Evolutionary conservation across 1,139 yeast genomes (phyloP), one percentile per base, ranked within the genome.

Genomic region (Zhuliangozyma blackwelliae): DNA sequence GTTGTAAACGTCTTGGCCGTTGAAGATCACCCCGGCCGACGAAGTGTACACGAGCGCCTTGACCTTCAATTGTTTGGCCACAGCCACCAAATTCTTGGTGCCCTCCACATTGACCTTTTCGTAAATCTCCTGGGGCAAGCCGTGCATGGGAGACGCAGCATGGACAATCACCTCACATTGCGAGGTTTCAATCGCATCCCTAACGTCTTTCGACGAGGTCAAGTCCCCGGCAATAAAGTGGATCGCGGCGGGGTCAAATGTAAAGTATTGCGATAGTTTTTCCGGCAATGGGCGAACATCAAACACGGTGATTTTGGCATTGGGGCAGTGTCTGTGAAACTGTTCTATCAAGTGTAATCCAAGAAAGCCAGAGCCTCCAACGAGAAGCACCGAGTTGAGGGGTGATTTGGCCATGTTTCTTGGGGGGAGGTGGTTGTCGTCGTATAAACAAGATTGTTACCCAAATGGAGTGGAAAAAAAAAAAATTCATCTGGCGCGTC

Each of bases 91-190:
- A 47, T 83, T 86, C 39, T 72, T 65, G 2, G 98, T 94, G 29
- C 99, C 99, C 36, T 78, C 76, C 23, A 94, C 94, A 52, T 94
- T 94, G 36, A 94, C 98, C 54, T 85, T 85, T 49, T 82, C 83
- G 60, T 92, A 92, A 33, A 92, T 75, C 27, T 76, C 81, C 46
- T 84, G 84, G 23, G 80, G 77, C 49, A 84, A 71, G 2, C 97
- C 97, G 57, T 89, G 97, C 57, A 90, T 75, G 8, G 99, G 99
- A 5, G 97, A 90, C 2, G 97, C 98, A 2, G 96, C 86, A 58
- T 94, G 98, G 5, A 94, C 96, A 31, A 94, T 77, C 0, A 88
- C 92, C 34, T 79, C 76, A 41, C 95, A 88, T 27, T 70, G 60
- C 23, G 85, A 72, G 12, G 54, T 57, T 27, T 61, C 56, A 28